Percentiles rank a stretch among this genome's conserved stretches.
phyloP scores from a whole-genome alignment of 208 protist genomes.

The Acanthamoeba culbertsoni region DNA sequence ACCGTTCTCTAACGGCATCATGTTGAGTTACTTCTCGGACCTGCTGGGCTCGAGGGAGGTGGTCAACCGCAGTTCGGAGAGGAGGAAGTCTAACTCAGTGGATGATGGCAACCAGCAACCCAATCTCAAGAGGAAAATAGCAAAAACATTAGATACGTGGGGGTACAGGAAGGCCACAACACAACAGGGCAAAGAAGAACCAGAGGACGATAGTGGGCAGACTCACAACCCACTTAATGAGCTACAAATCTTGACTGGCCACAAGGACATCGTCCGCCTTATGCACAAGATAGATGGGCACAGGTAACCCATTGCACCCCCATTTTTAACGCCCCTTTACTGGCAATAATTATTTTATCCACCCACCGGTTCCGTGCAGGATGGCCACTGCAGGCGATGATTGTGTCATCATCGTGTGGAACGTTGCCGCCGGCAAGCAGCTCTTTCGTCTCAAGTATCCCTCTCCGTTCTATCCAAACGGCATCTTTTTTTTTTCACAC shows the following conservation, averaged over 20 bases:
- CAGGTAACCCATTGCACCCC: not conserved
- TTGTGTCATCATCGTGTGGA: conserved; percentile 22
- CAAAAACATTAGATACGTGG: not conserved
- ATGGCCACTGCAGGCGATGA: conserved; percentile 44
- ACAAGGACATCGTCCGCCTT: conserved; percentile 60
- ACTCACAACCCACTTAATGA: conserved; percentile 4
- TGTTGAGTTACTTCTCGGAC: not conserved
- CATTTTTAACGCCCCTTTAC: not conserved
- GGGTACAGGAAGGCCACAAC: not conserved
- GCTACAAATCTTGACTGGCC: conserved; percentile 39
- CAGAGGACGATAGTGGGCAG: not conserved
- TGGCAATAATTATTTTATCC: not conserved
- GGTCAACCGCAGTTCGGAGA: not conserved
- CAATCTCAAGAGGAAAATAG: not conserved
- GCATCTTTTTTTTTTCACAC: not conserved
- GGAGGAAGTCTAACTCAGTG: not conserved
- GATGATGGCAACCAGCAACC: not conserved
- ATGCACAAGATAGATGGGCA: conserved; percentile 50
- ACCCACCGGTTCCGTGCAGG: not conserved
- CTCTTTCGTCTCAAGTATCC: not conserved
- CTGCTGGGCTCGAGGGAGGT: not conserved
- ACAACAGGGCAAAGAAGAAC: not conserved
- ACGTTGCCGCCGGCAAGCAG: conserved; percentile 17
- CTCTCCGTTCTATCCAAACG: not conserved
- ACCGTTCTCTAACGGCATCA: not conserved